Conservation (phyloP, 495 filamentous ascomycete genomes). For the Annulohypoxylon nitens region DNA sequence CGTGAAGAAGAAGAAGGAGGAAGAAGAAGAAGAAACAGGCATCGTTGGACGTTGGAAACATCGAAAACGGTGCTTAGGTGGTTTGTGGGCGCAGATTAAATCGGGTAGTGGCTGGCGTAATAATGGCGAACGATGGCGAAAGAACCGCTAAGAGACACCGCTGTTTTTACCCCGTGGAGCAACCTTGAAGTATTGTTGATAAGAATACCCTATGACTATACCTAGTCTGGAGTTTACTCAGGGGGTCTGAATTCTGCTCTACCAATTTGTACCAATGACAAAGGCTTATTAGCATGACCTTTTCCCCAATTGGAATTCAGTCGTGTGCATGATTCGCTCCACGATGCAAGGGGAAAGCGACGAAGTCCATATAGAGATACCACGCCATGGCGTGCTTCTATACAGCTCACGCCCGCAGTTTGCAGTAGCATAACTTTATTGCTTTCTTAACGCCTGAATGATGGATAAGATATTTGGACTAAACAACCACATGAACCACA, state of each 20-base stretch:
- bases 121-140: constrained; percentile 45
- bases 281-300: not conserved
- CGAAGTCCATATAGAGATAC: constrained; percentile 9
- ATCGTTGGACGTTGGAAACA: constrained; percentile 5
- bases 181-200: constrained; percentile 31
- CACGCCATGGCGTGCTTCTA: constrained; percentile 34
- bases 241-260: not conserved
- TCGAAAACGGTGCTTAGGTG: constrained; percentile 4
- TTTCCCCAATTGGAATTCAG: constrained; percentile 37
- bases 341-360: constrained; percentile 30
- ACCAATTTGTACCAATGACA: constrained; percentile 22
- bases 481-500: constrained; percentile 20
- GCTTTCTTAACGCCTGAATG: constrained; percentile 34
- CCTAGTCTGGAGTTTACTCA: constrained; percentile 20
- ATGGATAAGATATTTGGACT: constrained; percentile 33
- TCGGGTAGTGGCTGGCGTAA: constrained; percentile 44
- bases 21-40: constrained; percentile 24
- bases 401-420: constrained; percentile 23
- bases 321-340: constrained; percentile 43
- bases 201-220: constrained; percentile 39
- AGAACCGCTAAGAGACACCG: constrained; percentile 44
- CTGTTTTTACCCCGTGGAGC: constrained; percentile 41
- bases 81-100: constrained; percentile 38
- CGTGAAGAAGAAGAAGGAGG: constrained; percentile 24
- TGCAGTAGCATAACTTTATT: constrained; percentile 37